phyloP scores from a whole-genome alignment of 2,329 filamentous ascomycete genomes.

The Aspergillus pseudoterreus region DNA sequence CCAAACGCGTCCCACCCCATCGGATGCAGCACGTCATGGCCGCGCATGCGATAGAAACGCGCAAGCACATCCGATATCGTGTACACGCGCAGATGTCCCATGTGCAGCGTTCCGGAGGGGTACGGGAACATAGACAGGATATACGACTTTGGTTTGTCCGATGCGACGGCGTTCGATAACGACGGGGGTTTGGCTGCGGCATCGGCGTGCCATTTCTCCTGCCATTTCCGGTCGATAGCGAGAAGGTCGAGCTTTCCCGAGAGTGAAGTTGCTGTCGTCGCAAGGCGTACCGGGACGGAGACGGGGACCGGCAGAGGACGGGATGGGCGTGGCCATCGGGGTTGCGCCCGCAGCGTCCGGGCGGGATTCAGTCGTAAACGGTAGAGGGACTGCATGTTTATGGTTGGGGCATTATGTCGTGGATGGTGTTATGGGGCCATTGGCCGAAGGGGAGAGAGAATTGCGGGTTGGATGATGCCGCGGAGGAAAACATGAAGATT shows the following conservation, averaged over 20 bases:
- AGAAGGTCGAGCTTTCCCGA: slow-evolving; percentile 39
- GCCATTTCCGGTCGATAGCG: slow-evolving; percentile 54
- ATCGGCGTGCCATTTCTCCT: slow-evolving; percentile 43
- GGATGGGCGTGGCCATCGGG: slow-evolving; percentile 14
- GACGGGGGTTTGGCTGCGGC: slow-evolving; percentile 1
- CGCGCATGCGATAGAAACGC: slow-evolving; percentile 70
- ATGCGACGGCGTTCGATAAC: not conserved
- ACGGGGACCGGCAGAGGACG: slow-evolving; percentile 2
- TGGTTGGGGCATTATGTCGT: slow-evolving; percentile 19
- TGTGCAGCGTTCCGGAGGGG: slow-evolving; percentile 79
- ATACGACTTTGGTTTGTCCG: slow-evolving; percentile 51
- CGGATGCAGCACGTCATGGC: slow-evolving; percentile 73
- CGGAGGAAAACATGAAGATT: too few relatives aligned
- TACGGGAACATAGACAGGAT: slow-evolving; percentile 93
- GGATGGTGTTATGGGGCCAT: not conserved
- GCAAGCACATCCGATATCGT: slow-evolving; percentile 84
- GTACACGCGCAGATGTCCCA: slow-evolving; percentile 85
- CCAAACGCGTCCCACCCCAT: slow-evolving; percentile 96
- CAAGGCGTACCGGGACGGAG: slow-evolving; percentile 17
- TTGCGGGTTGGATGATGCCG: not conserved
- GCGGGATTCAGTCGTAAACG: slow-evolving; percentile 24
- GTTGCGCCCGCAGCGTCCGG: slow-evolving; percentile 16
- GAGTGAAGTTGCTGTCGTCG: slow-evolving; percentile 20
- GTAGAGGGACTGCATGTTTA: slow-evolving; percentile 26
- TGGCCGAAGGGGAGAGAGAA: not conserved